These are phyloP conservation scores for Xerophyta viscosa DNA, from an alignment of 106 monocot species.

Conservation along the genomic window DNA sequence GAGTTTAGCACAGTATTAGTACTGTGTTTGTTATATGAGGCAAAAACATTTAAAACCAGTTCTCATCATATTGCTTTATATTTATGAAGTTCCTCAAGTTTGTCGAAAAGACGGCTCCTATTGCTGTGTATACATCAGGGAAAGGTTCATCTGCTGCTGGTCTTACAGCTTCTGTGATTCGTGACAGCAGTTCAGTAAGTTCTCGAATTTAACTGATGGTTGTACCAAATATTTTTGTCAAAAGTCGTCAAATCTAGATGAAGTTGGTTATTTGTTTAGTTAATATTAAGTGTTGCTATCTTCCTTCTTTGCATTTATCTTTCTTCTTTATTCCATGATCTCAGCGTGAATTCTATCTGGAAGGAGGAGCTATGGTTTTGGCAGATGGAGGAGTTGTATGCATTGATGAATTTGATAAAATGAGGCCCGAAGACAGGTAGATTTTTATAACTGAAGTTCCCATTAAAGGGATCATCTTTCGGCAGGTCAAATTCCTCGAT, in stretches of 20 bases:
- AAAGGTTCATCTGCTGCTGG: conserved; percentile 99
- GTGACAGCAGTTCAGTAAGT: conserved; percentile 87
- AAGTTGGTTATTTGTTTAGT: no score
- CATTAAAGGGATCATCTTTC: not conserved
- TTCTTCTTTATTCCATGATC: not conserved
- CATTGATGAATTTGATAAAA: conserved; percentile 99
- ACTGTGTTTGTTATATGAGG: no score
- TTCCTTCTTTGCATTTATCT: not conserved
- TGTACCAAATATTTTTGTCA: no score
- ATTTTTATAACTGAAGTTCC: not conserved
- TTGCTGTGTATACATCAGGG: conserved; percentile 97
- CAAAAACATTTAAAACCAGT: no score
- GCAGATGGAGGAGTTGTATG: conserved; percentile 99
- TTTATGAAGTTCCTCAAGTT: conserved; percentile 86
- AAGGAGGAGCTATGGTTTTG: conserved; percentile 99
- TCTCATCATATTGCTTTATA: no score
- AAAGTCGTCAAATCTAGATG: no score
- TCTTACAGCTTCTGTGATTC: conserved; percentile 96
- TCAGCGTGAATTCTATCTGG: conserved; percentile 98
- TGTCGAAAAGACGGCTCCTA: conserved; percentile 96
- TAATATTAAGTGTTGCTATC: no score
- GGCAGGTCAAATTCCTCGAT: not conserved
- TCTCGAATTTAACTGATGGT: conserved; percentile 2
- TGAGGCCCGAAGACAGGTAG: conserved; percentile 98
- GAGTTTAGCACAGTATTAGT: no score